Evolutionary conservation across 768 basidiomycete genomes (phyloP).

Genomic region (Gymnopilus junonius): DNA sequence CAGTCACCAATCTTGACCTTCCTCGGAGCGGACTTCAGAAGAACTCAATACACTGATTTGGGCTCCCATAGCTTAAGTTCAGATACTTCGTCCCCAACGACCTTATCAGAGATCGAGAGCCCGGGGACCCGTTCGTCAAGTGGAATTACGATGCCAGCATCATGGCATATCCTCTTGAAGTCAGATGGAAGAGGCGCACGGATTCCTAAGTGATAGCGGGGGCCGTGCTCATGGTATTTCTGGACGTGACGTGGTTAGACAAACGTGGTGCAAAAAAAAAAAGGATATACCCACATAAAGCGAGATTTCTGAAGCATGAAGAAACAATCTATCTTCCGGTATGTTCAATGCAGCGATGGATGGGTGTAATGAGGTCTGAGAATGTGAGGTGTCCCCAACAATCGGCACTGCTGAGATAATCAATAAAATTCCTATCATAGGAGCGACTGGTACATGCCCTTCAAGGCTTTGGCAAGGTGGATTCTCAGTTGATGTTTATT

Average conservation of each 20-base stretch:
- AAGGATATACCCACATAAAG: constrained; percentile 43
- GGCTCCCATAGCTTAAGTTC: neutral
- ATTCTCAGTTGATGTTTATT: constrained; percentile 75
- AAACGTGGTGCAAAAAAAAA: neutral
- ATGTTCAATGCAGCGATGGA: constrained; percentile 31
- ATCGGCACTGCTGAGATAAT: constrained; percentile 55
- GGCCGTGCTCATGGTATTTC: constrained; percentile 54
- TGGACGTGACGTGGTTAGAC: constrained; percentile 24
- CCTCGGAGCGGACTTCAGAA: too few relatives aligned
- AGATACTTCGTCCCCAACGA: neutral
- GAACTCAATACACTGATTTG: too few relatives aligned
- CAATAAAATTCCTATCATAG: neutral
- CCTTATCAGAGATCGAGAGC: neutral
- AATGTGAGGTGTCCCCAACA: constrained; percentile 62
- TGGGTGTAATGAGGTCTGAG: constrained; percentile 35
- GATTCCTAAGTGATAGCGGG: constrained; percentile 56
- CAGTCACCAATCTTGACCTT: too few relatives aligned
- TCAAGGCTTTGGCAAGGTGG: constrained; percentile 57
- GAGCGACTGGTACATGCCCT: constrained; percentile 37
- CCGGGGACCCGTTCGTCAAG: neutral
- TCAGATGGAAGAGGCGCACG: constrained; percentile 61
- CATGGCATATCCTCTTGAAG: constrained; percentile 54
- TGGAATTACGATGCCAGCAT: constrained; percentile 46
- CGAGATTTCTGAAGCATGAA: constrained; percentile 64
- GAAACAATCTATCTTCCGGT: constrained; percentile 54